These are phyloP conservation scores for Alectoria sarmentosa DNA, from an alignment of 495 filamentous ascomycete genomes.

Conservation along the genomic window DNA sequence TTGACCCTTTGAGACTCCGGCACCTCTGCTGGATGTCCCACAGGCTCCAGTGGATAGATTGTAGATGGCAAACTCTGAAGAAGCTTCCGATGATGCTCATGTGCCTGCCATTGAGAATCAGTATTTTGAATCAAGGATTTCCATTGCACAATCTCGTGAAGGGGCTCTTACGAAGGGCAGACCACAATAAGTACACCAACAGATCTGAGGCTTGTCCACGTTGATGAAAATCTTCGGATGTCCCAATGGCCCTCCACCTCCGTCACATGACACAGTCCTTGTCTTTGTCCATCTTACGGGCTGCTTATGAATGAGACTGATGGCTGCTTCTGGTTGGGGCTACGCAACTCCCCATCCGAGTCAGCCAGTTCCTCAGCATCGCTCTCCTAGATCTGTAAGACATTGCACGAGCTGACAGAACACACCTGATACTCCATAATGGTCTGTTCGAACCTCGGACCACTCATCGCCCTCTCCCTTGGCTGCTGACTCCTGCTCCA, in stretches of 20 bases:
- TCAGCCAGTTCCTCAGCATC: background rate
- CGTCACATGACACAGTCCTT: conserved; percentile 77
- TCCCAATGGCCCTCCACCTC: conserved; percentile 84
- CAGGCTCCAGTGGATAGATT: conserved; percentile 63
- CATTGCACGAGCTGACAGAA: conserved; percentile 6
- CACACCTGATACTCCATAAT: conserved; percentile 83
- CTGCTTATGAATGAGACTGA: conserved; percentile 92
- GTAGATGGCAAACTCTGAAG: conserved; percentile 73
- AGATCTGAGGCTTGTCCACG: conserved; percentile 92
- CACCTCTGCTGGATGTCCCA: conserved; percentile 44
- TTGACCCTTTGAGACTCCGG: conserved; percentile 49
- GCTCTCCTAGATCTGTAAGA: no score
- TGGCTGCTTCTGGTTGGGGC: conserved; percentile 83
- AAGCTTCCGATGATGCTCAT: conserved; percentile 76
- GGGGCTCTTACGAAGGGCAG: conserved; percentile 72
- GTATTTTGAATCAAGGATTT: background rate
- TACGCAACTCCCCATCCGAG: conserved; percentile 31
- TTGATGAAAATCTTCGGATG: conserved; percentile 97
- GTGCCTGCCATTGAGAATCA: conserved; percentile 48
- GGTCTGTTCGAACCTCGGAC: conserved; percentile 94
- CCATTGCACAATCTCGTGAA: background rate
- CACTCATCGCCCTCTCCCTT: conserved; percentile 73
- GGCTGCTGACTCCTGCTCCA: conserved; percentile 85
- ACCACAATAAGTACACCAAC: conserved; percentile 88
- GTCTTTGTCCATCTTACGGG: conserved; percentile 88